Percentiles rank a stretch among this genome's conserved stretches.
Conservation (phyloP, 2,329 filamentous ascomycete species). For the Ophiognomonia clavigignenti-juglandacearum region DNA sequence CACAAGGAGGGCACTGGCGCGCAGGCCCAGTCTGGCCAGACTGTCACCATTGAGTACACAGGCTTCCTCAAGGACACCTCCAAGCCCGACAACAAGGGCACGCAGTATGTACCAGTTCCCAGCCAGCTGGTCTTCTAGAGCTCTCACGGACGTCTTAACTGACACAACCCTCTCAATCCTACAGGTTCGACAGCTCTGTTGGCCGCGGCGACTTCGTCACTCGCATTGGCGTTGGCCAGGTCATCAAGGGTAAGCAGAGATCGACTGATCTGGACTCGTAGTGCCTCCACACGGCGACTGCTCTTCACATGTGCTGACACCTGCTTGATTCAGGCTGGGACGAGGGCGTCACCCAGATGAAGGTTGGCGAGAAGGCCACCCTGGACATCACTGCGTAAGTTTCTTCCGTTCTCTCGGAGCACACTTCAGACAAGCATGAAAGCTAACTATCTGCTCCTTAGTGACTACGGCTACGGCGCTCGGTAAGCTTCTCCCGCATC, state of each 20-base stretch:
- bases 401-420: neutral
- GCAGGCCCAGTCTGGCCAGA: constrained; percentile 61
- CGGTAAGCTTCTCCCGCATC: constrained; percentile 38
- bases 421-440: neutral
- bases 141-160: constrained; percentile 13
- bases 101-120: constrained; percentile 50
- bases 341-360: constrained; percentile 81
- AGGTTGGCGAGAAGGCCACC: constrained; percentile 82
- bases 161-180: constrained; percentile 16
- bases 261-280: neutral
- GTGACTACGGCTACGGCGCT: constrained; percentile 61
- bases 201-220: constrained; percentile 72
- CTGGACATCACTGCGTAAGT: constrained; percentile 74
- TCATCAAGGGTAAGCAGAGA: constrained; percentile 70
- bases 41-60: constrained; percentile 84
- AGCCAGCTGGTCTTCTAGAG: constrained; percentile 1
- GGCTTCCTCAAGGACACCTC: constrained; percentile 72
- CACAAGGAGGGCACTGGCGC: constrained; percentile 57
- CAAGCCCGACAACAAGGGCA: constrained; percentile 61
- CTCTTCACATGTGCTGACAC: constrained; percentile 10
- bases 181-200: constrained; percentile 84
- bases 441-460: constrained; percentile 22
- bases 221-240: constrained; percentile 73
- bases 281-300: too few species aligned
- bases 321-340: constrained; percentile 61